Conservation (phyloP, 345 rosid species). For the Eucalyptus regnans region DNA sequence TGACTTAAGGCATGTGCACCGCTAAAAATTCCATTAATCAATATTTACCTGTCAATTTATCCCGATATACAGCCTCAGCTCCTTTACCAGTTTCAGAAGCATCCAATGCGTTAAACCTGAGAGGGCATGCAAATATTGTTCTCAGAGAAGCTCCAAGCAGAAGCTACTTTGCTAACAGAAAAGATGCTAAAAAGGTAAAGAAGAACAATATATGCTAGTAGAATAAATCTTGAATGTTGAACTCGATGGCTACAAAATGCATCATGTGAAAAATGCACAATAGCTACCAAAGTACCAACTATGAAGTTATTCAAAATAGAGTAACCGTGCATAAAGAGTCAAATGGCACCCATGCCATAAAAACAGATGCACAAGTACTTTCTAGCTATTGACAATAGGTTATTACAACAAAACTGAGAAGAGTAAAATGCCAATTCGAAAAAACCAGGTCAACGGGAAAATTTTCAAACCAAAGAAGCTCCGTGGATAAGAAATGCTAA, state of each 20-base stretch:
- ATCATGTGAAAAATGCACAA: neutral
- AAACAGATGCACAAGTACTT: neutral
- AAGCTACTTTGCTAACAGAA: neutral
- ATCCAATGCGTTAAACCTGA: conserved; percentile 70
- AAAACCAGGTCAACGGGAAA: neutral
- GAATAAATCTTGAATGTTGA: neutral
- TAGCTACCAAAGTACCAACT: neutral
- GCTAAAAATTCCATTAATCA: neutral
- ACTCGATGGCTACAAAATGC: neutral
- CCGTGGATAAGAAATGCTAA: neutral
- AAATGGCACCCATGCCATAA: neutral
- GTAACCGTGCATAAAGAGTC: neutral
- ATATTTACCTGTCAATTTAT: conserved; percentile 52
- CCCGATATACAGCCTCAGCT: conserved; percentile 84
- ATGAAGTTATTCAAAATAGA: neutral
- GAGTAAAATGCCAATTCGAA: neutral
- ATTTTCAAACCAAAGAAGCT: neutral
- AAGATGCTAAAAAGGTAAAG: neutral
- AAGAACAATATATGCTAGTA: neutral
- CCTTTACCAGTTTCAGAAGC: conserved; percentile 62
- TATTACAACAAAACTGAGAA: neutral
- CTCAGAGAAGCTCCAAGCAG: neutral
- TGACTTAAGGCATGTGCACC: neutral
- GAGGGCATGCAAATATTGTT: neutral
- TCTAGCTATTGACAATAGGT: neutral